A percentile compares a stretch with the other conserved stretches of the same genome.
Conservation (phyloP, 2,329 filamentous ascomycete species). For the Colletotrichum cereale region DNA sequence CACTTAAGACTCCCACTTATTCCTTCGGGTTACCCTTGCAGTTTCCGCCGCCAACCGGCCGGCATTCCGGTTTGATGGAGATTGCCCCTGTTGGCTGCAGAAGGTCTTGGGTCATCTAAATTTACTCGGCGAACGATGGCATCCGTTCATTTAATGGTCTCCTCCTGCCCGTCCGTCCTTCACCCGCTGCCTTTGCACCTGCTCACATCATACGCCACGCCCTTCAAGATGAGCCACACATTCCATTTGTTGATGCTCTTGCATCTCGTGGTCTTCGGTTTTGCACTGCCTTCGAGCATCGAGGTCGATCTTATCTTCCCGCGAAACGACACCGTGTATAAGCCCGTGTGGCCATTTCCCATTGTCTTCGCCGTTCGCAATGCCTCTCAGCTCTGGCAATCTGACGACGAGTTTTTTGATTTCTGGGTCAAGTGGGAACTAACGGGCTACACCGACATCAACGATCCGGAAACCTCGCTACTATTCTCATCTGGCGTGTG, state of each 20-base stretch:
- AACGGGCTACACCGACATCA: constrained; percentile 5
- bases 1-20: not conserved
- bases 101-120: not conserved
- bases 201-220: not conserved
- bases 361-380: constrained; percentile 20
- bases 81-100: not conserved
- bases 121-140: not conserved
- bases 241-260: not conserved
- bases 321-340: constrained; percentile 8
- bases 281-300: not conserved
- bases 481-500: constrained; percentile 10
- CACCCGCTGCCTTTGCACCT: not conserved
- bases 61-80: not conserved
- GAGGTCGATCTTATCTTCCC: constrained; percentile 20
- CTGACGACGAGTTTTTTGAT: not conserved
- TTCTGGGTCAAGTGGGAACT: constrained; percentile 22
- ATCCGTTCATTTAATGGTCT: not conserved
- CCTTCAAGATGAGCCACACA: not conserved
- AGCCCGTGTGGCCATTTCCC: constrained; percentile 19
- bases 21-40: not conserved
- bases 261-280: not conserved
- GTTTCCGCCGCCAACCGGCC: not conserved
- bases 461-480: not conserved
- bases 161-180: not conserved
- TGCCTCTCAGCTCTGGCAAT: constrained; percentile 4